Evolutionary conservation across 1,284 basidiomycete genomes (phyloP), one percentile per base, ranked within the genome.

Genomic region (Cryptococcus floricola): DNA sequence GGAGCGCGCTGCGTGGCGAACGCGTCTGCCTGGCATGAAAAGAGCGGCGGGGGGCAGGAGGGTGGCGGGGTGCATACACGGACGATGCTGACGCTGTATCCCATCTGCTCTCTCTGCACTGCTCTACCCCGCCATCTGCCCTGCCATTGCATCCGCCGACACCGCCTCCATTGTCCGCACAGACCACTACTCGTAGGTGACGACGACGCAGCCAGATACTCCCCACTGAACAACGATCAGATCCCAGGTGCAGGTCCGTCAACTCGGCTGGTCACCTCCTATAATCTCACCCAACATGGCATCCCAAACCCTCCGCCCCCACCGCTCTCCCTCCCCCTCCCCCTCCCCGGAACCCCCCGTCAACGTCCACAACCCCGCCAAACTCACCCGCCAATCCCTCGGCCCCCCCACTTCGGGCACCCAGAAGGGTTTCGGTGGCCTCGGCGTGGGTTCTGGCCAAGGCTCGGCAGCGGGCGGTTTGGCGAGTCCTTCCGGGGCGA

Each of bases 381-480:
- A 73, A 60, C 63, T 75, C 39, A 74, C 67, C n/a, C 67, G 74
- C 19, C 74, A 76, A 60, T 74, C 72, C 28, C 71, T 76, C 44
- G 74, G 74, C 38, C 74, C 74, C 7, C 64, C 73, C 13, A 64
- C 70, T 16, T 56, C 65, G 2, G 48, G 64, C 14, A 62, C 59
- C 14, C 63, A 67, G 13, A 68, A 70, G 49, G 74, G 74, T 9
- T 76, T 76, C 53, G 58, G 64, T 27, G 64, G 62, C 7, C 61
- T 73, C 37, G 69, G 69, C n/a, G 61, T 67, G 41, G 52, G 64
- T 5, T 13, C n/a, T 18, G 31, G 31, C 1, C 31, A 34, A 34
- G 31, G 31, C 10, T 34, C 31, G 31, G 31, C 31, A 34, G 27
- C 14, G 10, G 16, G 16, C 27, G 48, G 48, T 9, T 27, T 50